These are phyloP conservation scores for Neurospora pannonica DNA, from an alignment of 495 filamentous ascomycete species.

Conservation along the genomic window DNA sequence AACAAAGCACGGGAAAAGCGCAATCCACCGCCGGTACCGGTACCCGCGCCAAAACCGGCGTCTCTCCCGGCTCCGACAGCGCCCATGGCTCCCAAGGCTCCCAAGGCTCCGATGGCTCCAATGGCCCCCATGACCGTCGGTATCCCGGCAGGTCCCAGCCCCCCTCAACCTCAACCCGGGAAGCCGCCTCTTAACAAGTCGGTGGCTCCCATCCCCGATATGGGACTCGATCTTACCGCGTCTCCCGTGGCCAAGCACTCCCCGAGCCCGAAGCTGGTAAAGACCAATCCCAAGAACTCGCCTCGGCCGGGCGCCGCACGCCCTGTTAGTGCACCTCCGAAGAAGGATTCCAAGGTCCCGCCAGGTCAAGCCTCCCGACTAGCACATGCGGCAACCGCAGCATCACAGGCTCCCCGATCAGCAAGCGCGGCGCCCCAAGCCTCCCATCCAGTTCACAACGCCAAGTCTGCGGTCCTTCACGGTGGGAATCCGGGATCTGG, in stretches of 20 bases:
- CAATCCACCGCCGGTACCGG: constrained; percentile 3
- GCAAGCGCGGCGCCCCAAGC: constrained; percentile 4
- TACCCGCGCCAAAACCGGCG: constrained; percentile 3
- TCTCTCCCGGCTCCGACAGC: constrained; percentile 23
- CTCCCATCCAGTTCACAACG: not conserved
- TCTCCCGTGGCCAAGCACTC: constrained; percentile 11
- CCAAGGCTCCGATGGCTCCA: not conserved
- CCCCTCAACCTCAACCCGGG: constrained; percentile 2
- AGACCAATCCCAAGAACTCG: constrained; percentile 13
- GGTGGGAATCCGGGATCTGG: not conserved
- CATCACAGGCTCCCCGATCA: constrained; percentile 15
- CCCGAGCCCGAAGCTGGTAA: constrained; percentile 13
- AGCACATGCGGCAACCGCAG: constrained; percentile 13
- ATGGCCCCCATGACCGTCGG: not conserved
- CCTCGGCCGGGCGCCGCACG: constrained; percentile 8
- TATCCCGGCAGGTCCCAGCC: constrained; percentile 1
- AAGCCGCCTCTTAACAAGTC: constrained; percentile 27
- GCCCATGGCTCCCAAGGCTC: constrained; percentile 18
- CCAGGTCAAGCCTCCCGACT: not conserved
- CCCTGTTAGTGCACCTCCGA: constrained; percentile 12
- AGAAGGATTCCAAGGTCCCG: constrained; percentile 28
- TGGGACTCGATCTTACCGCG: constrained; percentile 27
- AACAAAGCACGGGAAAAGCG: constrained; percentile 24
- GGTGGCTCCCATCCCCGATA: constrained; percentile 39
- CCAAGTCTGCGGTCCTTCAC: not conserved